These are phyloP conservation scores for Pestalotiopsis fici DNA, from an alignment of 2,329 filamentous ascomycete species.

Conservation along the genomic window DNA sequence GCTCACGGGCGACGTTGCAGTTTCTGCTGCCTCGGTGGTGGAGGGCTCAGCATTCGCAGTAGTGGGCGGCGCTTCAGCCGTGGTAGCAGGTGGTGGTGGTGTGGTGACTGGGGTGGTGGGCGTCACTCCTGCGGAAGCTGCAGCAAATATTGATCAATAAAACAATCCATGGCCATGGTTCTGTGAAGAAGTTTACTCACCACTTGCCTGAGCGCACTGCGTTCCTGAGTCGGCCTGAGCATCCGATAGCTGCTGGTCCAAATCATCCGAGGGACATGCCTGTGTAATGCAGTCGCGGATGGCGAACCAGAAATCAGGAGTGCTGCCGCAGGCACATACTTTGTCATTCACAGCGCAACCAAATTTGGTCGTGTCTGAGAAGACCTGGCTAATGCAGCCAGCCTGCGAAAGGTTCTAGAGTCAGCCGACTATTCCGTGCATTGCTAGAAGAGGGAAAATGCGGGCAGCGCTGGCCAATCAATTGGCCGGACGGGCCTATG, in stretches of 20 bases:
- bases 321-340: slow-evolving; percentile 8
- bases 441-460: not conserved
- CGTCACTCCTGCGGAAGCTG: slow-evolving; percentile 5
- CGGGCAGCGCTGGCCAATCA: not conserved
- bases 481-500: not conserved
- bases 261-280: slow-evolving; percentile 5
- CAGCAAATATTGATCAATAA: slow-evolving; percentile 9
- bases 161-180: not conserved
- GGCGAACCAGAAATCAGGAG: slow-evolving; percentile 7
- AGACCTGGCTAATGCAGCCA: slow-evolving; percentile 10
- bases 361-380: slow-evolving; percentile 7
- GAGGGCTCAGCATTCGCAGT: not conserved
- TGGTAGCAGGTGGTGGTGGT: not conserved
- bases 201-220: not conserved
- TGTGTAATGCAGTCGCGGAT: slow-evolving; percentile 14
- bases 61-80: not conserved
- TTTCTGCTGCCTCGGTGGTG: not conserved
- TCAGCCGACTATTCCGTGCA: not conserved
- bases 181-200: slow-evolving; percentile 1
- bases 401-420: slow-evolving; percentile 5
- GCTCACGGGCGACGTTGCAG: not conserved
- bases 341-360: slow-evolving; percentile 8
- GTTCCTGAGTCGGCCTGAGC: not conserved
- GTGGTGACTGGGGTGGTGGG: not conserved
- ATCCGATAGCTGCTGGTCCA: not conserved